Evolutionary conservation across 1,284 basidiomycete genomes (phyloP), one percentile per base, ranked within the genome.

Genomic region (Agaricales sp.): DNA sequence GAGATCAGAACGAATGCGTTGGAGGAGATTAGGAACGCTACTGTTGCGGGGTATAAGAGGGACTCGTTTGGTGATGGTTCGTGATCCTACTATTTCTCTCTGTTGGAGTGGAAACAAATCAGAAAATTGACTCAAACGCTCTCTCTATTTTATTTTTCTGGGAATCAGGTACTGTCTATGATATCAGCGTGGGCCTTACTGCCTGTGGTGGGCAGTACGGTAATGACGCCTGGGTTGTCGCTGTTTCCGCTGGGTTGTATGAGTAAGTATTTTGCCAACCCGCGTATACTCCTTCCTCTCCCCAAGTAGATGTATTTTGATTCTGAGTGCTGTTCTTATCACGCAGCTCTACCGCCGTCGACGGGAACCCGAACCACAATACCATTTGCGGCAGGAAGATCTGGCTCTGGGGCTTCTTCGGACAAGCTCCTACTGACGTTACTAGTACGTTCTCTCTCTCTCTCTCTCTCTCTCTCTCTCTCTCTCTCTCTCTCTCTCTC

Each of bases 391-490:
- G 39, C 39, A 41, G 19, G 39, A n/a, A 41, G 39, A 41, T 41
- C n/a, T 41, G 39, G 39, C 39, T 41, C 39, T 41, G 39, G 39
- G 39, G 39, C 8, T 41, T 41, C 39, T 41, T 41, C 39, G n/a
- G 19, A 6, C n/a, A n/a, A n/a, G 39, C 39, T 11, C 39, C 39
- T 16, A 20, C 19, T 41, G n/a, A 41, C 8, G 39, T 41, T 16
- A 41, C 39, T 4, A 20, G 39, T 20, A 20, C 6, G 39, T 41
- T 8, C 16, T 4, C 8, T 8, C 8, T 41, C 13, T 20, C n/a
- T 4, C 4, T 18, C 39, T 41, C 18, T 16, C 13, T 41, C 18
- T n/a, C 30, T 35, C 11, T n/a, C 30, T 11, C n/a, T n/a, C n/a
- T n/a, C n/a, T n/a, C n/a, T n/a, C n/a, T n/a, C n/a, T n/a, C n/a